Evolutionary conservation across 208 protist genomes (phyloP).

Genomic region (Tritrichomonas foetus): DNA sequence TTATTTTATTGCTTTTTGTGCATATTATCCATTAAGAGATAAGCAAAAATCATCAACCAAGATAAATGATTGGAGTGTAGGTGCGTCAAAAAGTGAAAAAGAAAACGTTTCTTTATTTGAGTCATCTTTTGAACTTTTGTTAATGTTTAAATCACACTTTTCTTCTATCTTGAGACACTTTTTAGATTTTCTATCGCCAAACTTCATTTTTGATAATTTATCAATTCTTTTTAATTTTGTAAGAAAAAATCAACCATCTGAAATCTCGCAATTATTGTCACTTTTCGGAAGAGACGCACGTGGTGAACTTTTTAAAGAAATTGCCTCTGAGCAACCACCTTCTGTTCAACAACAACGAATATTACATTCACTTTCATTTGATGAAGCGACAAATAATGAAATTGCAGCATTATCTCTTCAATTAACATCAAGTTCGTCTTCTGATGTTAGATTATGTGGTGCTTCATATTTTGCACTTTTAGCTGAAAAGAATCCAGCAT

Average conservation of each 20-base stretch:
- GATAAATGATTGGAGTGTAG: neutral
- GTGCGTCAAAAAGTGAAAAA: too few relatives aligned
- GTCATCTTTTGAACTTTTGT: too few relatives aligned
- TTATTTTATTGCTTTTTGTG: neutral
- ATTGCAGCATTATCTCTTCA: neutral
- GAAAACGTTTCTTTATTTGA: too few relatives aligned
- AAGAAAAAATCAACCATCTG: neutral
- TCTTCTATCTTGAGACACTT: neutral
- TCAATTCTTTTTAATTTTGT: neutral
- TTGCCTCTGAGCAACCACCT: neutral
- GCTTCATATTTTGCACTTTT: neutral
- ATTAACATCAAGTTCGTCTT: neutral
- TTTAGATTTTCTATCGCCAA: constrained; percentile 5
- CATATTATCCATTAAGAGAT: neutral
- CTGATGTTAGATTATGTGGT: neutral
- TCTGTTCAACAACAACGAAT: neutral
- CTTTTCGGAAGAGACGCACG: neutral
- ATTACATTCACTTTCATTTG: neutral
- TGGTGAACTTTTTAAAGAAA: neutral
- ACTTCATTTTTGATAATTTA: neutral
- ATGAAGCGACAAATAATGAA: neutral
- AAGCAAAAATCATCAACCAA: neutral
- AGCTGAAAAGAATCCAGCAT: neutral
- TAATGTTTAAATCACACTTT: neutral
- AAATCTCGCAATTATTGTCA: neutral